Evolutionary conservation across 1,139 yeast species (phyloP), one percentile per base, ranked within the genome.

Genomic region (Geotrichum candidum): DNA sequence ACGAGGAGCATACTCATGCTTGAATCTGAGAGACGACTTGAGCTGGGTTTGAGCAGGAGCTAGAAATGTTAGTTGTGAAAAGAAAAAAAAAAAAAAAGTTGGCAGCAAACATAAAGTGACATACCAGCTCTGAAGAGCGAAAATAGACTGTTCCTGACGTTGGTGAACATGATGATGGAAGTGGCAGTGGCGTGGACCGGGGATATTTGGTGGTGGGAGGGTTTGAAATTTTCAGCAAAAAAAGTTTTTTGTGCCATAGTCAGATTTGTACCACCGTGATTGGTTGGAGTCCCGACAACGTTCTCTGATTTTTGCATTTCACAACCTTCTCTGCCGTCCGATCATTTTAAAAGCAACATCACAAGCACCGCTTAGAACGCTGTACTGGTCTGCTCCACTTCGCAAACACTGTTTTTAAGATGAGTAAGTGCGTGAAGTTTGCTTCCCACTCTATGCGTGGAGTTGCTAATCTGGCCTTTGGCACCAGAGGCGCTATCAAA

Each of bases 1-100:
- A 71, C 96, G 82, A 57, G 97, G 97, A 6, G 94, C 90, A 72
- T 88, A 87, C 73, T 90, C 96, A 74, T 91, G 97, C 69, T 86
- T 86, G 70, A 80, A 82, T 48, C 62, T 18, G 35, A 56, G 55
- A 31, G 59, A 25, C 13, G 57, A 33, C 29, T 53, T 48, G 27
- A 53, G 18, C 46, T 41, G 27, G 25, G 57, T 18, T 31, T 55
- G 57, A 18, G 41, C 11, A 31, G 57, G 57, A 29, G 57, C 57
- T 55, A 46, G 11, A 22, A 18, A 11, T 2, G 31, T 53, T 33
- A 45, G n/a, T 23, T 6, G 15, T 23, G 51, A 13, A 29, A 41
- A 23, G 23, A 23, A 51, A 23, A 10, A 35, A 22, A 18, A 18
- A 18, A 51, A 27, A 51, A 27, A 38, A 38, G 23, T 6, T 11